phyloP scores from a whole-genome alignment of 1,139 yeast genomes.

The Blastobotrys proliferans region DNA sequence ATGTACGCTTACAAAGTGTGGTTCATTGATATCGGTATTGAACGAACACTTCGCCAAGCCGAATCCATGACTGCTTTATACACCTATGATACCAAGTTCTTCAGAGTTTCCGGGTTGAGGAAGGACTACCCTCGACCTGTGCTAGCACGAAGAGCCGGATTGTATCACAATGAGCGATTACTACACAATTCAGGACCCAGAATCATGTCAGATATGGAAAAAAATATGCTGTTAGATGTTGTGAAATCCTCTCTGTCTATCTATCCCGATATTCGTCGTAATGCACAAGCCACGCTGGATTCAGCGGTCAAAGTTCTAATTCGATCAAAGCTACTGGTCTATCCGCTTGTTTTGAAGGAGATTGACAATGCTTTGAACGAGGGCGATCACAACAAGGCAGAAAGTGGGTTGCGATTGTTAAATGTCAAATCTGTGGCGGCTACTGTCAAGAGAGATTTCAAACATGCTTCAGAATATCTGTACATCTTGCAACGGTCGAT shows the following conservation, averaged over 20 bases:
- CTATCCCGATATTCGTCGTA: constrained; percentile 62
- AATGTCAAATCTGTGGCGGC: constrained; percentile 36
- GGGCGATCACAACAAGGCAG: constrained; percentile 55
- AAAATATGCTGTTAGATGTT: constrained; percentile 61
- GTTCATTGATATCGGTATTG: constrained; percentile 81
- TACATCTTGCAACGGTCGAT: constrained; percentile 54
- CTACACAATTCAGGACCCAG: constrained; percentile 73
- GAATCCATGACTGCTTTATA: constrained; percentile 45
- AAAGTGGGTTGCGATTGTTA: constrained; percentile 56
- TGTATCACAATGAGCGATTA: constrained; percentile 73
- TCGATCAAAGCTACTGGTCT: constrained; percentile 48
- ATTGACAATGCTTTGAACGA: constrained; percentile 51
- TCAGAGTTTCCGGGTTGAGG: constrained; percentile 47
- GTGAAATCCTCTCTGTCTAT: constrained; percentile 64
- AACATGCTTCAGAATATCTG: constrained; percentile 46
- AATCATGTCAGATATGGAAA: constrained; percentile 65
- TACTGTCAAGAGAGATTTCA: constrained; percentile 47
- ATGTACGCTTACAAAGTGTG: constrained; percentile 70
- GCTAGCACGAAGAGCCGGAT: constrained; percentile 69
- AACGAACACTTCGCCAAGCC: constrained; percentile 57
- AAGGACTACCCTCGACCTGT: constrained; percentile 79
- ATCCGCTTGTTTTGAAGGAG: constrained; percentile 44
- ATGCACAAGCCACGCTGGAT: constrained; percentile 67
- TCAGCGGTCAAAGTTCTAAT: constrained; percentile 70
- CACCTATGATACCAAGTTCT: constrained; percentile 45